Base-by-base conservation (phyloP, 1,139 yeast genomes). In the Hansenula sp. region DNA sequence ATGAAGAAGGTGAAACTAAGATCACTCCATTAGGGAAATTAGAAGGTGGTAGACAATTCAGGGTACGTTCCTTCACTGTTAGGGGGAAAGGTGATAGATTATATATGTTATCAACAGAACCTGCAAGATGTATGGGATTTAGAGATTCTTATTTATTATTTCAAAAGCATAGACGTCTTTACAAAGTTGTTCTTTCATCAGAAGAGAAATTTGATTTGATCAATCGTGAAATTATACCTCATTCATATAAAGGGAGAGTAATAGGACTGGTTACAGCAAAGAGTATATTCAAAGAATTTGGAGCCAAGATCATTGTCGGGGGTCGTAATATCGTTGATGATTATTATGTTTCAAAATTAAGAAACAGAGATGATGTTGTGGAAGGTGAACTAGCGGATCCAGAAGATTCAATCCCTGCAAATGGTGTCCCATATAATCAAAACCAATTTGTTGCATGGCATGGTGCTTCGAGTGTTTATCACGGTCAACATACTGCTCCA, bases 101-200 rank as follows among this genome's bases (percentile, higher is more conserved):
- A 47, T 93, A 80, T 63, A 90, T 93, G 96, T 77, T 93, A 39
- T 86, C 96, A 2, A 91, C 98, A 0, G 98, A 91, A 60, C 96
- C 97, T 1, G 98, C 99, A 0, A 75, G 98, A 53, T 79, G 91
- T 57, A 90, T 91, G 54, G 98, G 98, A 3, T 90, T 90, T 66
- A 76, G 98, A 56, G 99, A 93, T 62, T 89, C 97, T 1, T 91
- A 93, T 58, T 72, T 90, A 45, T 72, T 93, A 49, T 93, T 93
- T 69, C 95, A 90, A 60, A 87, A 91, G 42, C 97, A 93, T 65
- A 65, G 66, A 28, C 60, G 66, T 21, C 71, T 93, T 43, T 84
- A 77, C 70, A 89, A 91, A 61, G 79, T 86, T 49, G 81, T 86
- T 16, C 74, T 93, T 39, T 75, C 80, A 24, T 87, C 87, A 48